Conservation (phyloP, 2,329 filamentous ascomycete species). For the Fusarium aywerte region DNA sequence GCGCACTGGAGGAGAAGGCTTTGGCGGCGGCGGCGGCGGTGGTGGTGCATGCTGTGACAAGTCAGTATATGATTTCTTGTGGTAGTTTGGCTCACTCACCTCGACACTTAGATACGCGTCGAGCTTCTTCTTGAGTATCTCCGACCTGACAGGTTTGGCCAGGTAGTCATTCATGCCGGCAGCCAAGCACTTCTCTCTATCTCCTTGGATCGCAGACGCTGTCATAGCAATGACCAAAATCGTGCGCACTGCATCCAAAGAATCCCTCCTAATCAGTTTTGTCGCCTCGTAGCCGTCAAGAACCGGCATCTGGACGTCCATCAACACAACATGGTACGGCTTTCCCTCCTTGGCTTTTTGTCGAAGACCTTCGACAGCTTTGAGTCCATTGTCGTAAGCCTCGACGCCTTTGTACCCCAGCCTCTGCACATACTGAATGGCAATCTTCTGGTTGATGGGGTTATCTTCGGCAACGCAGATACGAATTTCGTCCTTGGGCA, state of each 20-base stretch:
- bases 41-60: constrained; percentile 22
- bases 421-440: constrained; percentile 87
- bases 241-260: constrained; percentile 78
- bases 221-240: constrained; percentile 98
- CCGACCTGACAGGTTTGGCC: constrained; percentile 91
- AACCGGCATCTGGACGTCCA: constrained; percentile 97
- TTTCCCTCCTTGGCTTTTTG: constrained; percentile 74
- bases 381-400: constrained; percentile 88
- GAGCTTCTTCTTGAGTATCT: constrained; percentile 86
- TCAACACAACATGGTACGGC: constrained; percentile 90
- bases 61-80: constrained; percentile 15
- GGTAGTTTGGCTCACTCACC: constrained; percentile 35
- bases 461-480: constrained; percentile 97
- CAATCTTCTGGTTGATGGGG: constrained; percentile 92
- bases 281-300: constrained; percentile 94
- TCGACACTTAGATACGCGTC: constrained; percentile 63
- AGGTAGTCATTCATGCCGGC: constrained; percentile 98
- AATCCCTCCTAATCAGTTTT: constrained; percentile 80
- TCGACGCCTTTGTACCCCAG: constrained; percentile 84
- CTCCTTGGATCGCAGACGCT: constrained; percentile 91
- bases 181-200: constrained; percentile 93
- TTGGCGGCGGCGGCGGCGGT: background rate
- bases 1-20: constrained; percentile 8
- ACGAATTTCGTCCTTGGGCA: constrained; percentile 81
- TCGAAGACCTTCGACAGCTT: constrained; percentile 87